Base-by-base conservation (phyloP, 2,329 filamentous ascomycete species). In the Diaporthe batatas region DNA sequence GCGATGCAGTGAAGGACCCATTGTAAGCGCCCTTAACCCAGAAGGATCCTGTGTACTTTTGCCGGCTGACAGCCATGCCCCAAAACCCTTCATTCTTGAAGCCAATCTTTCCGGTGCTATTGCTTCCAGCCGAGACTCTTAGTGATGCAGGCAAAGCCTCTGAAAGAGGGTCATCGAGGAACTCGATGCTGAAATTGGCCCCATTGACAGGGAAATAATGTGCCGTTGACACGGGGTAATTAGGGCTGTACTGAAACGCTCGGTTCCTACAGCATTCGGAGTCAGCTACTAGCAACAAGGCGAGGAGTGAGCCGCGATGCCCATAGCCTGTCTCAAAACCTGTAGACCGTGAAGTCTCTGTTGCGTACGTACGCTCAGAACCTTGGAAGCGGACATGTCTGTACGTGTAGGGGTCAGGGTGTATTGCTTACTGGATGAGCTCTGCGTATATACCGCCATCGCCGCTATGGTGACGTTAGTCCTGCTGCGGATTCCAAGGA, bases 401-500 rank as follows among this genome's bases (percentile, higher is more conserved):
- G 11, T 39, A 2, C 36, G 11, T 39, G 36, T 12, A 39, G 36
- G 39, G 14, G 39, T 42, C 16, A 42, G 16, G 14, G 16, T 42
- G 39, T 14, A 42, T 42, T 3, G 4, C 39, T 42, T 42, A 42
- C 39, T 29, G 29, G 29, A 29, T 29, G 69, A 94, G 80, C 78
- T 94, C 91, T 55, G 90, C 92, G 79, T 94, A 93, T 75, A 94
- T 88, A 8, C 92, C 92, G 29, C 92, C 92, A 77, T 94, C 92
- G 1, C 92, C 91, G 29, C 29, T 29, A 29, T 29, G 29, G 29
- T 29, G 29, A 29, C 29, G 29, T 29, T 29, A 29, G 29, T 29
- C 29, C 29, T 29, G 29, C 29, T 29, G 29, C 29, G 29, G 29
- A 29, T 29, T 29, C 29, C 29, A 29, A 29, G 29, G 29, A 29